Evolutionary conservation across 2,329 filamentous ascomycete genomes (phyloP).

Genomic region (Cladosporium sp.): DNA sequence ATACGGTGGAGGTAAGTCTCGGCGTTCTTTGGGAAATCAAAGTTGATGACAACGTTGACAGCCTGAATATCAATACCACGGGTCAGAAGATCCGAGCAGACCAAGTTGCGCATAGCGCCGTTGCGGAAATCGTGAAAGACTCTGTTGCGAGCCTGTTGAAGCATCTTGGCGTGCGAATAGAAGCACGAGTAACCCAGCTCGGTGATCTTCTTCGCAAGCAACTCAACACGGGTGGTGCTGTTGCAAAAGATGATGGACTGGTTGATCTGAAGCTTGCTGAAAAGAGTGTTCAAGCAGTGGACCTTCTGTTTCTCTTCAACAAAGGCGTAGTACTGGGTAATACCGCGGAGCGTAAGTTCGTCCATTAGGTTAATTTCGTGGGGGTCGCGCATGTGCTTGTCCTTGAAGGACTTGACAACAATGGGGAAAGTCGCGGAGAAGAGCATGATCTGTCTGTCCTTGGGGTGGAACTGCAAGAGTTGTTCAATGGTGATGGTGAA

Average conservation of each 20-base stretch:
- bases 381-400: conserved; percentile 93
- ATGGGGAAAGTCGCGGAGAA: conserved; percentile 97
- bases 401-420: conserved; percentile 94
- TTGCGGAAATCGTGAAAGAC: conserved; percentile 99
- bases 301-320: conserved; percentile 99
- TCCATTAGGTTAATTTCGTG: conserved; percentile 99
- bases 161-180: conserved; percentile 98
- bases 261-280: conserved; percentile 98
- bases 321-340: conserved; percentile 98
- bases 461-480: conserved; percentile 88
- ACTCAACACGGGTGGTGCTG: conserved; percentile 95
- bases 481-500: conserved; percentile 98
- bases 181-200: conserved; percentile 99
- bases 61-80: conserved; percentile 99
- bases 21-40: conserved; percentile 98
- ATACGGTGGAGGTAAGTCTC: conserved; percentile 98
- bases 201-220: conserved; percentile 98
- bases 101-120: conserved; percentile 93
- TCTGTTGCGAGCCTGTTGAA: conserved; percentile 92
- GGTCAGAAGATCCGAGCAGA: conserved; percentile 94
- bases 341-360: conserved; percentile 93
- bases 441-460: conserved; percentile 97
- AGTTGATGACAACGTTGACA: conserved; percentile 99
- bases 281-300: conserved; percentile 96
- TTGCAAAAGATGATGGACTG: conserved; percentile 99